phyloP scores from a whole-genome alignment of 345 rosid genomes.

The Moricandia moricandioides region DNA sequence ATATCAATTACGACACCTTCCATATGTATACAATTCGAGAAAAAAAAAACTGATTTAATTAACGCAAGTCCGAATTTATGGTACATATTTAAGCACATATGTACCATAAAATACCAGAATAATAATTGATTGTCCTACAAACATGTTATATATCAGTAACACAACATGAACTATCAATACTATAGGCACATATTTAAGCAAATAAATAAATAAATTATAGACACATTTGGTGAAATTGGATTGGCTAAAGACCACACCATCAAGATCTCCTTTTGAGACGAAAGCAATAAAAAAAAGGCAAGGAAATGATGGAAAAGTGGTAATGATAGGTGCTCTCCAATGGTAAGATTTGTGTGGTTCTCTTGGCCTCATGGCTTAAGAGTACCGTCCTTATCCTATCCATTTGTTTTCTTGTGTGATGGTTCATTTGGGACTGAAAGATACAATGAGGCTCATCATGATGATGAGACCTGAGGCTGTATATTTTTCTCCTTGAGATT shows the following conservation, averaged over 20 bases:
- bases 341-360: conserved; percentile 20
- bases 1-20: neutral
- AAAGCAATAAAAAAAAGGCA: conserved; percentile 13
- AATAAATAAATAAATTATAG: no score
- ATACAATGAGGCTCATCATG: no score
- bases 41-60: no score
- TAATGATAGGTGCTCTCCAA: neutral
- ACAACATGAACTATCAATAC: neutral
- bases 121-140: neutral
- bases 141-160: neutral
- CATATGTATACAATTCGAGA: neutral
- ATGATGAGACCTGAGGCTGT: no score
- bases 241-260: neutral
- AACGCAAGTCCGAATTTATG: neutral
- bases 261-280: neutral
- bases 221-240: neutral
- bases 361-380: neutral
- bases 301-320: conserved; percentile 19
- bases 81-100: no score
- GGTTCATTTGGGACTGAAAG: no score
- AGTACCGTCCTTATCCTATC: no score
- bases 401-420: no score
- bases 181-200: neutral
- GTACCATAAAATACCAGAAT: neutral
- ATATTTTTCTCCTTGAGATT: no score